Evolutionary conservation across 2,329 filamentous ascomycete genomes (phyloP), one percentile per base, ranked within the genome.

Genomic region (Metarhizium humberi): DNA sequence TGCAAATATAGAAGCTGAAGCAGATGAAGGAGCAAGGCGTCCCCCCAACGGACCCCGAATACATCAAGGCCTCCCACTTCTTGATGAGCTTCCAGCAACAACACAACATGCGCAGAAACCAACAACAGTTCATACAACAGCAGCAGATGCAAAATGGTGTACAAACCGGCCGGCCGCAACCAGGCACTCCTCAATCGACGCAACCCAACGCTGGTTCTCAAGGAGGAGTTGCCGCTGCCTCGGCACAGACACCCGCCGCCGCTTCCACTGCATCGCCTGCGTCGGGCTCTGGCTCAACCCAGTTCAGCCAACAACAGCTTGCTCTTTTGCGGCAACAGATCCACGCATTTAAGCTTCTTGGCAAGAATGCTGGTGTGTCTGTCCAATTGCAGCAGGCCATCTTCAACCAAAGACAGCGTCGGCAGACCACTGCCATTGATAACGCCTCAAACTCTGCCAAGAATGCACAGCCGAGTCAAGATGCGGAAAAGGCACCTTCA

Each of bases 11-110:
- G 92, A 91, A 90, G 80, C 94, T 88, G 61, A 87, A 88, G 67
- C 84, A 89, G 69, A 91, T 97, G 88, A 94, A 92, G 72, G 82
- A 88, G 55, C 80, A 86, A 64, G 92, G 92, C 62, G 86, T 95
- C 29, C 83, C 89, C 45, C 80, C 85, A 55, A 87, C 80, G 55
- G 91, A 97, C 65, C 92, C 92, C 49, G 92, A 97, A 69, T 92
- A 87, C 65, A 80, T 92, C 65, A 95, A 94, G 72, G 82, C 85
- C 36, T 86, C 90, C 54, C 84, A 87, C 58, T 84, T 95, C 58
- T 79, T 96, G 59, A 71, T 81, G 42, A 84, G 79, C 62, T 81
- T 96, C 54, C 87, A 90, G 61, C 81, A 84, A 59, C 80, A 85
- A 62, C 81, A 82, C 59, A 76, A 79, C 55, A 76, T 80, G 66